These are phyloP conservation scores for Starmerella gropengiesseri DNA, from an alignment of 805 yeast species.

Conservation along the genomic window DNA sequence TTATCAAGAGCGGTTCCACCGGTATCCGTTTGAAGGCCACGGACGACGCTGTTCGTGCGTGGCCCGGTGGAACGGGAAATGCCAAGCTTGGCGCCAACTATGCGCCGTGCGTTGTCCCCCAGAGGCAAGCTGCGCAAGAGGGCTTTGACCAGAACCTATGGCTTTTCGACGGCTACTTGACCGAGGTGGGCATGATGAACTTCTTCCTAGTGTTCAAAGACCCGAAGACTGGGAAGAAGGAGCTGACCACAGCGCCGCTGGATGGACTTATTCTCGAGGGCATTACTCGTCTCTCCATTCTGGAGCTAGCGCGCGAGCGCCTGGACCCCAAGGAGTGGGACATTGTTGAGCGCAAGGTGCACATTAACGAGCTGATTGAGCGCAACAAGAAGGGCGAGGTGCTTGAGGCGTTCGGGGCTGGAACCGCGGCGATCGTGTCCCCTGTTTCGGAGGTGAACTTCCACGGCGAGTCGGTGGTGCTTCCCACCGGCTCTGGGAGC, in stretches of 20 bases:
- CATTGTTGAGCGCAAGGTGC: conserved; percentile 68
- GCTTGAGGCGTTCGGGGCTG: conserved; percentile 92
- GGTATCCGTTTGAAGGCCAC: conserved; percentile 93
- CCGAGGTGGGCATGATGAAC: conserved; percentile 98
- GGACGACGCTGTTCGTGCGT: conserved; percentile 90
- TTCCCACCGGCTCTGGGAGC: conserved; percentile 48
- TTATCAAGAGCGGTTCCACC: conserved; percentile 68
- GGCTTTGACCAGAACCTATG: conserved; percentile 95
- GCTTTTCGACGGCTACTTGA: conserved; percentile 78
- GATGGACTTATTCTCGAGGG: conserved; percentile 97
- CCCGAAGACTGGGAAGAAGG: conserved; percentile 60
- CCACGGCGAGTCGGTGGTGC: conserved; percentile 45
- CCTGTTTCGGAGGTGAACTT: conserved; percentile 84
- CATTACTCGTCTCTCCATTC: conserved; percentile 85
- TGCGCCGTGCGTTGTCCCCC: conserved; percentile 90
- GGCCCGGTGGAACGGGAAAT: conserved; percentile 99
- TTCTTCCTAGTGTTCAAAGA: conserved; percentile 76
- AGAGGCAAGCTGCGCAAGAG: conserved; percentile 73
- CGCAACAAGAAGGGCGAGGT: conserved; percentile 70
- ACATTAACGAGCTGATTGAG: conserved; percentile 71
- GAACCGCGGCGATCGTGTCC: conserved; percentile 94
- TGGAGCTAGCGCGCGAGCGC: conserved; percentile 64
- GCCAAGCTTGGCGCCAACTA: conserved; percentile 94
- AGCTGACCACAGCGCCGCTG: conserved; percentile 88
- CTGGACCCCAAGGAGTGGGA: conserved; percentile 70